A percentile compares a stretch with the other conserved stretches of the same genome.
These are phyloP conservation scores for Aphanomyces astaci DNA, from an alignment of 352 stramenopile species.

Conservation along the genomic window DNA sequence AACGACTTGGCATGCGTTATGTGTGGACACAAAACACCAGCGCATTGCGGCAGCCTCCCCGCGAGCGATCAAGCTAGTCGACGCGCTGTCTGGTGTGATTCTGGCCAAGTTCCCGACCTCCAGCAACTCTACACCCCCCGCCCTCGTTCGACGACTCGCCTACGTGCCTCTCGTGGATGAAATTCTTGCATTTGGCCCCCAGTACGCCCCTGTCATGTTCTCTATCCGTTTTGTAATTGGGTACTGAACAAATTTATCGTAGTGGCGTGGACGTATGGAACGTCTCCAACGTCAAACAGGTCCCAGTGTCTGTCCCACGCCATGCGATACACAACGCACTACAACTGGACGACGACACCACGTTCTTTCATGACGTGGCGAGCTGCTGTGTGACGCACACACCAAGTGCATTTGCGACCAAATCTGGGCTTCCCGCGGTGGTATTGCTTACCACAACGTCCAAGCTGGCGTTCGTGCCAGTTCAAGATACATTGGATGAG, in stretches of 20 bases:
- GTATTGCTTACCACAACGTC: neutral
- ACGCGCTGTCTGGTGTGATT: neutral
- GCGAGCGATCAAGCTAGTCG: slow-evolving; percentile 1
- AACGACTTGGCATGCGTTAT: neutral
- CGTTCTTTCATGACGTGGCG: neutral
- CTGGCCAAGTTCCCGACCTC: neutral
- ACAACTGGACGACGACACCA: neutral
- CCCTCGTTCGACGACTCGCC: neutral
- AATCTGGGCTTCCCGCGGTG: neutral
- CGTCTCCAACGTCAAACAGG: neutral
- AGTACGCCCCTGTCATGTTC: neutral
- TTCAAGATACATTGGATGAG: neutral
- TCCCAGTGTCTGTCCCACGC: neutral
- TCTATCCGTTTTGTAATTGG: neutral
- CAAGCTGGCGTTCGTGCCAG: neutral
- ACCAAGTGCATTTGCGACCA: neutral
- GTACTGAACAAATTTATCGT: neutral
- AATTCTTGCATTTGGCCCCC: neutral
- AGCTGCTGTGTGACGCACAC: neutral
- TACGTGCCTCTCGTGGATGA: neutral
- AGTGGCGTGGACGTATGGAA: neutral
- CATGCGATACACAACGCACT: neutral
- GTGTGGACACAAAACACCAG: slow-evolving; percentile 6
- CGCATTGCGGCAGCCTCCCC: slow-evolving; percentile 1
- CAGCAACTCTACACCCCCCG: too few relatives aligned